Percentiles rank a stretch among this genome's conserved stretches.
These are phyloP conservation scores for Patellaria atrata DNA, from an alignment of 495 filamentous ascomycete species.

Conservation along the genomic window DNA sequence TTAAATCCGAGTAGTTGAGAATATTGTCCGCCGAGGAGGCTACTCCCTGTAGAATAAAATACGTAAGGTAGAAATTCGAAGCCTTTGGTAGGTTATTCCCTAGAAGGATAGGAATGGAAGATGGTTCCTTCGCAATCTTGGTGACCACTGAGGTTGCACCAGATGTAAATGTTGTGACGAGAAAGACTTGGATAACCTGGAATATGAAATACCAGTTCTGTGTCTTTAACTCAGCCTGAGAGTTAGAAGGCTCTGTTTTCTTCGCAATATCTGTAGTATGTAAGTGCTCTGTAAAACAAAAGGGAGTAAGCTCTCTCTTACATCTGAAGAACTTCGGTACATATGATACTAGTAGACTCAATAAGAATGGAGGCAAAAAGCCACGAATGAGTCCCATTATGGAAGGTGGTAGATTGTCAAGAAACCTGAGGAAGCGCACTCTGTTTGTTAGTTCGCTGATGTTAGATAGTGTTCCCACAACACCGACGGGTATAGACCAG, in stretches of 20 bases:
- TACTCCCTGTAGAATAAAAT: slow-evolving; percentile 28
- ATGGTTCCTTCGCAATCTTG: slow-evolving; percentile 19
- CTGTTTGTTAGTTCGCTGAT: slow-evolving; percentile 23
- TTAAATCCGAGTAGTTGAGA: slow-evolving; percentile 23
- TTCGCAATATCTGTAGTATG: slow-evolving; percentile 12
- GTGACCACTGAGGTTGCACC: slow-evolving; percentile 21
- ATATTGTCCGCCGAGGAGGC: slow-evolving; percentile 22
- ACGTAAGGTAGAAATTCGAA: slow-evolving; percentile 29
- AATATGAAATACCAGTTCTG: slow-evolving; percentile 27
- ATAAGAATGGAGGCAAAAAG: slow-evolving; percentile 22
- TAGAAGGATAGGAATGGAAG: slow-evolving; percentile 19
- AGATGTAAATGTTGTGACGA: slow-evolving; percentile 25
- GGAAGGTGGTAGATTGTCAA: slow-evolving; percentile 21
- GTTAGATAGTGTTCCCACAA: slow-evolving; percentile 25
- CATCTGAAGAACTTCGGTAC: slow-evolving; percentile 25
- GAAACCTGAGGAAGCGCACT: slow-evolving; percentile 20
- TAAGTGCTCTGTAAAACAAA: neutral
- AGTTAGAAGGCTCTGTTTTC: slow-evolving; percentile 17
- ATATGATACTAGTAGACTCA: slow-evolving; percentile 20
- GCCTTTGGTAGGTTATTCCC: slow-evolving; percentile 24
- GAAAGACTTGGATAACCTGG: slow-evolving; percentile 29
- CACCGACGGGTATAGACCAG: slow-evolving; percentile 25
- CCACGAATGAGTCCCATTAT: slow-evolving; percentile 24
- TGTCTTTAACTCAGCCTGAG: slow-evolving; percentile 25
- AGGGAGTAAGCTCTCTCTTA: slow-evolving; percentile 3